Base-by-base conservation (phyloP, 2,329 filamentous ascomycete species). In the Trichoderma atrobrunneum region DNA sequence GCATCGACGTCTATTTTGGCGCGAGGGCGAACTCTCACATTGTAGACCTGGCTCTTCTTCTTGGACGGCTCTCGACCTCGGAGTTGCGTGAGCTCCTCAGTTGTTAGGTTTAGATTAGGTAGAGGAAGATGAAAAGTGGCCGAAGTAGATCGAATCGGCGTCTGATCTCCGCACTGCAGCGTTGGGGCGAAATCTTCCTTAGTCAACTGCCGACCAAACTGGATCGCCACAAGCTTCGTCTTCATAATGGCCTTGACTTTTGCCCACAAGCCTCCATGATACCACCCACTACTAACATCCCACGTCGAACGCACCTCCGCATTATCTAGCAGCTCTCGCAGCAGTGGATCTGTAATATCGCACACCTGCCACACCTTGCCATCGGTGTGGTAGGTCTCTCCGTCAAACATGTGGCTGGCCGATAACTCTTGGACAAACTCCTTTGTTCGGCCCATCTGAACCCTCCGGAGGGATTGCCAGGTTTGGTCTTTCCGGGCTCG, bases 321-420 rank as follows among this genome's bases (percentile, higher is more conserved):
- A 0, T 89, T 87, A 24, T 90, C 87, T 51, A 97, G 85, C 3
- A 98, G 83, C 12, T 85, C 81, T 1, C 85, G 83, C 1, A 98
- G 85, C 1, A 95, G 78, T 0, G 94, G 93, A 77, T 98, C 95
- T 0, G 89, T 92, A 70, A 98, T 91, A 80, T 99, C 96, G 82
- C 94, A 97, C 30, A 97, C 88, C 84, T 98, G 96, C 92, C 94
- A 99, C 64, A 96, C 91, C 77, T 96, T 96, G 51, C 94, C 94
- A 77, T 97, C 94, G 1, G 89, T 88, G 18, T 89, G 89, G 70
- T 95, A 89, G 2, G 87, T 87, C 72, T 90, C 85, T 61, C 95
- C 95, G 73, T 97, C 93, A 81, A 98, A 98, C 1, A 95, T 84
- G 80, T 98, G 95, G 68, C 86, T 91, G 34, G 84, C 80, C 24